A percentile compares a stretch with the other conserved stretches of the same genome.
Conservation (phyloP, 352 stramenopile genomes). For the Phytophthora sansomeana region DNA sequence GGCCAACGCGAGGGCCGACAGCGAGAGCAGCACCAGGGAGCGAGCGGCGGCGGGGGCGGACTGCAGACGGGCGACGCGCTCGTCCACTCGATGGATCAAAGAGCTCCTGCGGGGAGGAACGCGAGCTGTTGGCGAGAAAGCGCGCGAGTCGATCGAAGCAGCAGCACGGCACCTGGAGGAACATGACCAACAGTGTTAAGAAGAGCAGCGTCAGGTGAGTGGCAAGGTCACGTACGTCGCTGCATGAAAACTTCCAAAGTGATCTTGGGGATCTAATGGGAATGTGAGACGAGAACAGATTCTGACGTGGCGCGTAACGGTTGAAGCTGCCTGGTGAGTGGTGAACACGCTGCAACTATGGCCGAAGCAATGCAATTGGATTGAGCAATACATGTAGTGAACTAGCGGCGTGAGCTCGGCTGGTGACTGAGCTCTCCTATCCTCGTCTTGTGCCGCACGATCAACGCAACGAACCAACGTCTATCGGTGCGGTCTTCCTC, state of each 20-base stretch:
- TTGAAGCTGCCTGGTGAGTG: no score
- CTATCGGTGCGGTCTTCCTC: slow-evolving; percentile 3
- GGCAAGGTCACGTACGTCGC: slow-evolving; percentile 31
- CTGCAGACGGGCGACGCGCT: slow-evolving; percentile 15
- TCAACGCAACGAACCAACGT: neutral
- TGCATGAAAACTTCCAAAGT: slow-evolving; percentile 35
- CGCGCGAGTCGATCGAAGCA: slow-evolving; percentile 29
- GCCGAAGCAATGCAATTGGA: slow-evolving; percentile 19
- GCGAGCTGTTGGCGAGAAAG: slow-evolving; percentile 26
- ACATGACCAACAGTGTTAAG: slow-evolving; percentile 7
- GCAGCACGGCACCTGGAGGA: slow-evolving; percentile 28
- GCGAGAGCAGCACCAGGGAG: slow-evolving; percentile 27
- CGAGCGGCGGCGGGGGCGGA: slow-evolving; percentile 6
- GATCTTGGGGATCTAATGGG: neutral
- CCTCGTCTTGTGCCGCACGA: slow-evolving; percentile 6
- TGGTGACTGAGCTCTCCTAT: neutral
- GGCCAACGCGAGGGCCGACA: slow-evolving; percentile 30
- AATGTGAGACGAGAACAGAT: slow-evolving; percentile 17
- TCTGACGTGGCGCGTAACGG: slow-evolving; percentile 31
- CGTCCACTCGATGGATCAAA: slow-evolving; percentile 7
- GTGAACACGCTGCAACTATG: neutral
- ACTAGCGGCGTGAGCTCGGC: slow-evolving; percentile 12
- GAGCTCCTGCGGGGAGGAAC: slow-evolving; percentile 2
- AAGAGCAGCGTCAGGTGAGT: neutral
- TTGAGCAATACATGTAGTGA: slow-evolving; percentile 24